Conservation (phyloP, 2,329 filamentous ascomycete species). For the Nigrospora oryzae region DNA sequence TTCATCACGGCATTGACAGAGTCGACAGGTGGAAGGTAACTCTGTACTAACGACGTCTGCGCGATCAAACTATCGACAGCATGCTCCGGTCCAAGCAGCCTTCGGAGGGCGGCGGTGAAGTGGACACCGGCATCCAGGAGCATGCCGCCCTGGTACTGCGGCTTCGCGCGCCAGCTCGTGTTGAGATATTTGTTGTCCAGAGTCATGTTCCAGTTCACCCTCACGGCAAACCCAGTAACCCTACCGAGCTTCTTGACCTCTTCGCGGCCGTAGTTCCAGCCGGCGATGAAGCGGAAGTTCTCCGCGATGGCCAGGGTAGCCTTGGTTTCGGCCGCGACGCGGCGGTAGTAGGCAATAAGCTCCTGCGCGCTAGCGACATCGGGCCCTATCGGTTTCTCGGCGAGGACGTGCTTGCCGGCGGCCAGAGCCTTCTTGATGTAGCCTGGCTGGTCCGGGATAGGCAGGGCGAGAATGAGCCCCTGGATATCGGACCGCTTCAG, state of each 20-base stretch:
- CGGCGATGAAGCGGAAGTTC: conserved; percentile 59
- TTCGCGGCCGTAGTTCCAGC: conserved; percentile 41
- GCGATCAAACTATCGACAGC: conserved; percentile 41
- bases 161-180: conserved; percentile 57
- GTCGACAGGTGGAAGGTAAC: conserved; percentile 56
- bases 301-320: conserved; percentile 57
- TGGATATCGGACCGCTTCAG: conserved; percentile 34
- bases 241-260: conserved; percentile 43
- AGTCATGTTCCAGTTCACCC: conserved; percentile 25
- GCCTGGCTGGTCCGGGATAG: conserved; percentile 51
- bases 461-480: conserved; percentile 37
- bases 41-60: conserved; percentile 43
- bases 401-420: conserved; percentile 63
- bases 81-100: conserved; percentile 42
- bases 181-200: conserved; percentile 36
- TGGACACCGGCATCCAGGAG: conserved; percentile 71
- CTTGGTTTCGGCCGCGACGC: conserved; percentile 15
- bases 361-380: conserved; percentile 37
- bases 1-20: conserved; percentile 52
- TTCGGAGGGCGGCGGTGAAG: conserved; percentile 53
- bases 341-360: conserved; percentile 28
- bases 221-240: conserved; percentile 41
- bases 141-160: conserved; percentile 68
- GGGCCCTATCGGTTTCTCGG: conserved; percentile 61
- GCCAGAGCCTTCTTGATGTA: conserved; percentile 49